Percentiles rank a stretch among this genome's conserved stretches.
These are phyloP conservation scores for Stephanodiscus triporus DNA, from an alignment of 108 stramenopile genomes.

Conservation along the genomic window DNA sequence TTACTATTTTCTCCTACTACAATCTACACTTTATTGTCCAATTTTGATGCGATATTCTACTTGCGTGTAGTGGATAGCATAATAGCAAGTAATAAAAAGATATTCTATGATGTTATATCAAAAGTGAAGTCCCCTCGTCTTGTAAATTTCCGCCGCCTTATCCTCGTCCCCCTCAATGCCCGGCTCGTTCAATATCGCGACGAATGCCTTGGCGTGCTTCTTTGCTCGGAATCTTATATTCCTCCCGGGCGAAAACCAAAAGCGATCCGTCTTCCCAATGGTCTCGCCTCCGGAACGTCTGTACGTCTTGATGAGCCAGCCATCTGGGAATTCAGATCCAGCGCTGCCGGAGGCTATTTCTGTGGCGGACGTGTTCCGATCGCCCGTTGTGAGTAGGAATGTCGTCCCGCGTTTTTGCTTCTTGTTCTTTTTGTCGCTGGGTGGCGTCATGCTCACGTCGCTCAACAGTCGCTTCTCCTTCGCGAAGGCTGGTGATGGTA, in stretches of 20 bases:
- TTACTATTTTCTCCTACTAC: too few relatives aligned
- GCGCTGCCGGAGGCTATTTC: constrained; percentile 47
- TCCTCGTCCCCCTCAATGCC: constrained; percentile 47
- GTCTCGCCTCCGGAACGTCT: constrained; percentile 53
- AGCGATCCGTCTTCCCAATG: constrained; percentile 52
- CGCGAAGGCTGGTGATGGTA: constrained; percentile 5
- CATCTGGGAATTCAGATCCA: constrained; percentile 47
- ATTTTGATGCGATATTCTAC: too few relatives aligned
- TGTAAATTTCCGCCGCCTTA: constrained; percentile 39
- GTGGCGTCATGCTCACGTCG: neutral
- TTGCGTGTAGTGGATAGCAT: too few relatives aligned
- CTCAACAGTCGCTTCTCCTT: neutral
- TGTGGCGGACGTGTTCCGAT: constrained; percentile 45
- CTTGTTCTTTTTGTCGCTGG: constrained; percentile 14
- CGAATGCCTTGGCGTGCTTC: constrained; percentile 50
- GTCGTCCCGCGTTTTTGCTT: constrained; percentile 26
- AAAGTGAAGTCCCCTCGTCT: constrained; percentile 47
- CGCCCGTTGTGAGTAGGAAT: constrained; percentile 39
- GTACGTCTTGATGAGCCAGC: constrained; percentile 52
- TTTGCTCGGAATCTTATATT: constrained; percentile 53
- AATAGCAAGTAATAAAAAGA: too few relatives aligned
- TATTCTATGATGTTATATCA: constrained; percentile 5
- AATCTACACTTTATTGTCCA: too few relatives aligned
- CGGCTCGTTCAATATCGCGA: constrained; percentile 42
- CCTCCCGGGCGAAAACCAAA: constrained; percentile 51